Conservation (phyloP, 148 eudicot genomes). For the Amaranthus palmeri region DNA sequence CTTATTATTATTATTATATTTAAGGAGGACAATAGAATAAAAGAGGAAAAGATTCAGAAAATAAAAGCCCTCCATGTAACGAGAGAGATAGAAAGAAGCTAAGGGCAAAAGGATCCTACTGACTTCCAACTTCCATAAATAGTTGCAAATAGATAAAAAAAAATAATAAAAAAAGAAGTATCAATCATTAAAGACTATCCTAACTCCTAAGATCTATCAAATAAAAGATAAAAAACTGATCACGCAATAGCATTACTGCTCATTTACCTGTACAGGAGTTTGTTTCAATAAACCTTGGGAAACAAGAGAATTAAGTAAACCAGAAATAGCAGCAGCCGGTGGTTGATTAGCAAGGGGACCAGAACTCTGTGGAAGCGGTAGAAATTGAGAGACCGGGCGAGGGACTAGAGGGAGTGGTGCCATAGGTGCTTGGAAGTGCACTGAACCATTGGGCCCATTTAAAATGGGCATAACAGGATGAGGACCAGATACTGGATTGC, state of each 20-base stretch:
- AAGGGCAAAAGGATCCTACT: not conserved
- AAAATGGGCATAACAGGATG: slow-evolving; percentile 43
- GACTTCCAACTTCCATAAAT: too few species aligned
- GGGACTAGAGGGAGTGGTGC: slow-evolving; percentile 44
- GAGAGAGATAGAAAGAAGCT: not conserved
- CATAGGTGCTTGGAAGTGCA: slow-evolving; percentile 35
- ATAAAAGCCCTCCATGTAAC: too few species aligned
- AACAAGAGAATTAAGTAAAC: slow-evolving; percentile 66
- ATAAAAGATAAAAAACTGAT: too few species aligned
- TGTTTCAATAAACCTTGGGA: slow-evolving; percentile 71
- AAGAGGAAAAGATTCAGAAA: too few species aligned
- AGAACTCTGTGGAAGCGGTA: slow-evolving; percentile 39
- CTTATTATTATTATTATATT: too few species aligned
- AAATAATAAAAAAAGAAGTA: not conserved
- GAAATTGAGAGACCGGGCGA: slow-evolving; percentile 39
- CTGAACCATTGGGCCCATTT: slow-evolving; percentile 34
- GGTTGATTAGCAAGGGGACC: slow-evolving; percentile 43
- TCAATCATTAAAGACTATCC: not conserved
- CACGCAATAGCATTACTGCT: not conserved
- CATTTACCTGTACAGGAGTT: slow-evolving; percentile 51
- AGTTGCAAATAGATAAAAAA: not conserved
- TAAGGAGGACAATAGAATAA: too few species aligned
- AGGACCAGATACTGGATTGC: slow-evolving; percentile 31
- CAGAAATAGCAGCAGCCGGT: slow-evolving; percentile 45
- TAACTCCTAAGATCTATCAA: not conserved